phyloP scores from a whole-genome alignment of 306 rosid genomes.

The Betula pendula region DNA sequence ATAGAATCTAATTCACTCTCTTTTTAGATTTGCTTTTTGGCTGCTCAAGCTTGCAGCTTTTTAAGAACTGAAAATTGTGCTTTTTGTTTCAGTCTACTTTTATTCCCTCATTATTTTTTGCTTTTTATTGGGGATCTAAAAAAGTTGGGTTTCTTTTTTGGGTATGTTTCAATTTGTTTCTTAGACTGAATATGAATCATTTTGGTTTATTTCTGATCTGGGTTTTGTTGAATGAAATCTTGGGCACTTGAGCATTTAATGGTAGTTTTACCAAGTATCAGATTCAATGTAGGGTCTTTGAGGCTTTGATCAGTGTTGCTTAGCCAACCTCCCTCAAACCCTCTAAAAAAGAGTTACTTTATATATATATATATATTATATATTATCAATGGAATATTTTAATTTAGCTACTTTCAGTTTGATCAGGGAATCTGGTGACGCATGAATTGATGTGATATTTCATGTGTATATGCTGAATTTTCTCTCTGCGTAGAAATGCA shows the following conservation, averaged over 20 bases:
- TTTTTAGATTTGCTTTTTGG: slow-evolving; percentile 39
- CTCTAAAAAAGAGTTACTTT: background rate
- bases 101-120: background rate
- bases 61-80: slow-evolving; percentile 26
- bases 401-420: slow-evolving; percentile 10
- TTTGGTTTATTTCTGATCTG: background rate
- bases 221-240: slow-evolving; percentile 11
- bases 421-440: slow-evolving; percentile 23
- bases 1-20: slow-evolving; percentile 34
- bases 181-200: background rate
- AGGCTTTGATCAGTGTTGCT: slow-evolving; percentile 17
- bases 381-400: background rate
- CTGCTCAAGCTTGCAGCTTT: slow-evolving; percentile 31
- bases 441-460: slow-evolving; percentile 42
- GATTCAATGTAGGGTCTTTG: slow-evolving; percentile 3
- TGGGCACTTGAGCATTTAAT: background rate
- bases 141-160: background rate
- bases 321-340: background rate
- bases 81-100: slow-evolving; percentile 23
- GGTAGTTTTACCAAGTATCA: background rate
- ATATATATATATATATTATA: background rate
- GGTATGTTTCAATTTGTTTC: background rate
- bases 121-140: slow-evolving; percentile 19
- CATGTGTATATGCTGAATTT: slow-evolving; percentile 24
- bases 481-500: too few relatives aligned